Conservation (phyloP, 306 rosid species). For the Ceratonia siliqua region DNA sequence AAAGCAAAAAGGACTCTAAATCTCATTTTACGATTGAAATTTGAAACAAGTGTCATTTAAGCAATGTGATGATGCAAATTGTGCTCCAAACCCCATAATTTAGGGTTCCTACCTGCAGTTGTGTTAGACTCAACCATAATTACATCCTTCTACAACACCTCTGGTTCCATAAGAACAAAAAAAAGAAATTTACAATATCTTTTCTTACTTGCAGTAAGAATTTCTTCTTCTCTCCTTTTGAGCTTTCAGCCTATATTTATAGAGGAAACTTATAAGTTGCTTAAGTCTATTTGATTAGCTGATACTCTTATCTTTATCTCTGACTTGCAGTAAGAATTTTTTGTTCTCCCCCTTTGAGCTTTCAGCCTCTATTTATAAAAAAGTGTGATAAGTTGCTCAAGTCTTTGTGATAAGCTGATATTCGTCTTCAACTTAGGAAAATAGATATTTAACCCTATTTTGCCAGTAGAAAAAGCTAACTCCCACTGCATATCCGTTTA, state of each 20-base stretch:
- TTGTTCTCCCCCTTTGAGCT: neutral
- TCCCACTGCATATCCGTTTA: neutral
- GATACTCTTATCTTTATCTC: neutral
- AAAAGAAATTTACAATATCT: neutral
- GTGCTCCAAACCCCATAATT: neutral
- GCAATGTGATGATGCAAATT: neutral
- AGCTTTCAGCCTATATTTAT: neutral
- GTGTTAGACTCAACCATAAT: neutral
- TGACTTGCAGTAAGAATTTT: neutral
- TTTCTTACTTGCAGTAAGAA: neutral
- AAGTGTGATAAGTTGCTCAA: neutral
- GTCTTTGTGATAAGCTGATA: neutral
- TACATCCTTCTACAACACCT: neutral
- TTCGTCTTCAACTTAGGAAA: neutral
- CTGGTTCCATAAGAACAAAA: neutral
- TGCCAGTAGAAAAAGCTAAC: neutral
- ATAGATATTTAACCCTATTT: neutral
- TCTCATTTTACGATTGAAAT: neutral
- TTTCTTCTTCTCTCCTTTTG: neutral
- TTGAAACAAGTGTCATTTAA: neutral
- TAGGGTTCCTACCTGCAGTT: neutral
- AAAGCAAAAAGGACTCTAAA: neutral
- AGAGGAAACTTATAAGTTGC: neutral
- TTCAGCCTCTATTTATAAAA: neutral
- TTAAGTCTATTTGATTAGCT: neutral